These are phyloP conservation scores for Plasmodium relictum DNA, from an alignment of 169 alveolate species.

Conservation along the genomic window DNA sequence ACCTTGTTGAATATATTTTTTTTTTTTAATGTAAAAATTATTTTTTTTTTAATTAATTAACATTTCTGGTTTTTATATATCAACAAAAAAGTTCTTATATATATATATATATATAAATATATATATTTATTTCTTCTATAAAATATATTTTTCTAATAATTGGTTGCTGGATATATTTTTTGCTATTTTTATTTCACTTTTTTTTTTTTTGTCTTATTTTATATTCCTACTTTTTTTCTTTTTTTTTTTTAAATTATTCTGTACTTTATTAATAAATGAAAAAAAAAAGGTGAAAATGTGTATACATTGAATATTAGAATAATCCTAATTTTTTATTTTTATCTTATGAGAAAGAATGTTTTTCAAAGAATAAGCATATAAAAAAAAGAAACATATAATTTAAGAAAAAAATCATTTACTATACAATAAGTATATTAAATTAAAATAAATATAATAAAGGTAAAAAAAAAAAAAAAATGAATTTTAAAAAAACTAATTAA, in stretches of 20 bases:
- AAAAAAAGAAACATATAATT: not conserved
- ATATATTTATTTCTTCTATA: not conserved
- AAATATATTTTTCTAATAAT: too few species aligned
- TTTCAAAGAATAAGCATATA: not conserved
- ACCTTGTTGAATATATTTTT: not conserved
- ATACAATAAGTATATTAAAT: not conserved
- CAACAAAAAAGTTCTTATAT: not conserved
- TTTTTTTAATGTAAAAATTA: not conserved
- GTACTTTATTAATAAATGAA: too few species aligned
- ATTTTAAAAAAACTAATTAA: too few species aligned
- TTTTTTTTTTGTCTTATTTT: not conserved
- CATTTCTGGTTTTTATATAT: not conserved
- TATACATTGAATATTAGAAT: not conserved
- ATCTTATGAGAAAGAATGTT: not conserved
- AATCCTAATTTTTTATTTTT: conserved; percentile 11
- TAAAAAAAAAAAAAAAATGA: not conserved
- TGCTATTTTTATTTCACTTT: not conserved
- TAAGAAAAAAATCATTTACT: not conserved
- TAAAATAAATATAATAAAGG: too few species aligned
- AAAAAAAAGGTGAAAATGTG: not conserved
- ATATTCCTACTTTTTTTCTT: not conserved
- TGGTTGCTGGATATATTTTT: not conserved
- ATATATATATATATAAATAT: not conserved
- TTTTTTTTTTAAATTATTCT: not conserved
- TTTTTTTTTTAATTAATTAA: not conserved